Evolutionary conservation across 2,329 filamentous ascomycete genomes (phyloP).

Genomic region (Colletotrichum siamense): DNA sequence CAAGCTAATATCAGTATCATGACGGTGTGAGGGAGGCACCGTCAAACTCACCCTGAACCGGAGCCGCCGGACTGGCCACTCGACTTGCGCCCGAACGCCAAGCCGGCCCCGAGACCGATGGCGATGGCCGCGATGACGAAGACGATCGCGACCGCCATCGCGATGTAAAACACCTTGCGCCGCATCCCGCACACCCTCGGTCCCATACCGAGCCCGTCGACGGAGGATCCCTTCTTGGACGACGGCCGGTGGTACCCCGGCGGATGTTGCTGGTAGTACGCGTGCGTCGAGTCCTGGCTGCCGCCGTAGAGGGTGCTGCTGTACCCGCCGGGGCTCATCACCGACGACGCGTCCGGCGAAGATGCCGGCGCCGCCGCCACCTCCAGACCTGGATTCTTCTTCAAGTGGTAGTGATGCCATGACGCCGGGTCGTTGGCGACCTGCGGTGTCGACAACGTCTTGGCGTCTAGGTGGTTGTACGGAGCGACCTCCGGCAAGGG

Average conservation of each 20-base stretch:
- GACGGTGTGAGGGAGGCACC: no score
- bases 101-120: conserved; percentile 26
- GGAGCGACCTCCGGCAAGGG: conserved; percentile 5
- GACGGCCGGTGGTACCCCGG: conserved; percentile 1
- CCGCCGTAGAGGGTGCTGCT: neutral
- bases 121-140: conserved; percentile 25
- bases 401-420: conserved; percentile 1
- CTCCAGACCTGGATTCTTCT: conserved; percentile 5
- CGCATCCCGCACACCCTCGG: conserved; percentile 25
- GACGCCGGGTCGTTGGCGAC: neutral
- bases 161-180: conserved; percentile 25
- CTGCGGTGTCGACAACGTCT: neutral
- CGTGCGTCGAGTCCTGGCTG: neutral
- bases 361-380: neutral
- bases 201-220: neutral
- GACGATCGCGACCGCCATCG: conserved; percentile 22
- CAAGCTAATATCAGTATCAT: neutral
- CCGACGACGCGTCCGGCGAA: neutral
- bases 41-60: neutral
- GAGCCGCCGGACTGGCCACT: neutral
- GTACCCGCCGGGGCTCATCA: neutral
- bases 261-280: neutral
- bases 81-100: conserved; percentile 20
- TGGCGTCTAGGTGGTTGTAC: neutral
- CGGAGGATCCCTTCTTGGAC: neutral